Percentiles rank a stretch among this genome's conserved stretches.
Evolutionary conservation across 1,284 basidiomycete species (phyloP).

Genomic region (Hemileia vastatrix): DNA sequence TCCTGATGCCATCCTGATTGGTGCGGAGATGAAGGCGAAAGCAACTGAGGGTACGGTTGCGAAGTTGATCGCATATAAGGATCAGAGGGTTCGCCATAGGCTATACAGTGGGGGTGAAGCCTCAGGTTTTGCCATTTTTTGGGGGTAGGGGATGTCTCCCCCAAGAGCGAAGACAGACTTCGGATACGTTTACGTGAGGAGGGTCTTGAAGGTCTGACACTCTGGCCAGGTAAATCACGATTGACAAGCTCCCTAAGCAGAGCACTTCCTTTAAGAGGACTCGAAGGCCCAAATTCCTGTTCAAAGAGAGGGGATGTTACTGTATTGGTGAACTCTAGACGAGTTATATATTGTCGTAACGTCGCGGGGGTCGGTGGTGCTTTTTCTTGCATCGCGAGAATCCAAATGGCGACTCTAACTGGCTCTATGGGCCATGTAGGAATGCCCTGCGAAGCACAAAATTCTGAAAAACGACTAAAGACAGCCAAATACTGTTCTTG

Average conservation of each 20-base stretch:
- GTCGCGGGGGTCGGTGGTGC: slow-evolving; percentile 18
- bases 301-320: slow-evolving; percentile 16
- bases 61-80: no score
- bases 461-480: slow-evolving; percentile 15
- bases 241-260: slow-evolving; percentile 14
- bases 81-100: no score
- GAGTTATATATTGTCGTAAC: slow-evolving; percentile 17
- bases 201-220: no score
- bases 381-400: slow-evolving; percentile 23
- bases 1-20: no score
- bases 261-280: slow-evolving; percentile 12
- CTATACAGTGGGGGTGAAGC: no score
- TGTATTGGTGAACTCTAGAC: slow-evolving; percentile 19
- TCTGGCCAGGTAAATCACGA: slow-evolving; percentile 15
- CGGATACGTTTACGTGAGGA: no score
- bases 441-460: slow-evolving; percentile 13
- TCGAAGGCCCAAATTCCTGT: slow-evolving; percentile 13
- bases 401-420: slow-evolving; percentile 19
- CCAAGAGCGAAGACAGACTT: no score
- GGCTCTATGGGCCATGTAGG: slow-evolving; percentile 21
- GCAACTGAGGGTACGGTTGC: no score
- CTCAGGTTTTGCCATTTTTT: no score
- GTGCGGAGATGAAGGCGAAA: no score
- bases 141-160: no score
- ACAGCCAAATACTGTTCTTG: slow-evolving; percentile 21